Evolutionary conservation across 2,329 filamentous ascomycete species (phyloP), one percentile per base, ranked within the genome.

Genomic region (Aotearoamyces nothofagi): DNA sequence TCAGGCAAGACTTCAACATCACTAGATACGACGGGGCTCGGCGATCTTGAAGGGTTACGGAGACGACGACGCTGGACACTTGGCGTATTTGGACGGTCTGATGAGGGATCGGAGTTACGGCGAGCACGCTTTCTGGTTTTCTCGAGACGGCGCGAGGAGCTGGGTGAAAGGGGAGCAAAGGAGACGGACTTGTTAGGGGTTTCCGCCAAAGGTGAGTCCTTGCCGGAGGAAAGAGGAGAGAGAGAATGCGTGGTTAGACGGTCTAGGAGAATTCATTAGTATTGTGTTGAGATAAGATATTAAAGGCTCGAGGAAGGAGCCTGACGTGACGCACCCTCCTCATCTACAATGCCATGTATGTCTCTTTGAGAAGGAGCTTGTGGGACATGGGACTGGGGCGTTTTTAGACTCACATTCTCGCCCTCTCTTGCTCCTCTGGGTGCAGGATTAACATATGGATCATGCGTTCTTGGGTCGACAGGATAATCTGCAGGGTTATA

Each of bases 371-470:
- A 32, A 29, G 19, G n/a, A 29, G 30, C 16, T 32, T 30, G 15
- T 14, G 10, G 15, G 15, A 9, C 14, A 15, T 36, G 29, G 34
- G 7, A 20, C 19, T 20, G n/a, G 19, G 27, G 10, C 10, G 15
- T 17, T 7, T 32, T 32, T 41, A 35, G 32, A 50, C 47, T 50
- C 46, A 50, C 47, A 48, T 50, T 46, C 29, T 46, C 41, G 42
- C 41, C 43, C 27, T 34, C 26, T 33, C 37, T 39, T 17, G 40
- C 32, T 22, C 23, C 15, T 17, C 16, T 14, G 9, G 32, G 14
- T 12, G 36, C 34, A 9, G 43, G 40, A 26, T 45, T 41, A 9
- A 38, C 36, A 32, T 39, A 40, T 12, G 35, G 30, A 22, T 47
- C 40, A 15, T 20, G 33, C 31, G 15, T 27, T 17, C 11, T 34